Base-by-base conservation (phyloP, 129 eudicot species). In the Erigeron canadensis region DNA sequence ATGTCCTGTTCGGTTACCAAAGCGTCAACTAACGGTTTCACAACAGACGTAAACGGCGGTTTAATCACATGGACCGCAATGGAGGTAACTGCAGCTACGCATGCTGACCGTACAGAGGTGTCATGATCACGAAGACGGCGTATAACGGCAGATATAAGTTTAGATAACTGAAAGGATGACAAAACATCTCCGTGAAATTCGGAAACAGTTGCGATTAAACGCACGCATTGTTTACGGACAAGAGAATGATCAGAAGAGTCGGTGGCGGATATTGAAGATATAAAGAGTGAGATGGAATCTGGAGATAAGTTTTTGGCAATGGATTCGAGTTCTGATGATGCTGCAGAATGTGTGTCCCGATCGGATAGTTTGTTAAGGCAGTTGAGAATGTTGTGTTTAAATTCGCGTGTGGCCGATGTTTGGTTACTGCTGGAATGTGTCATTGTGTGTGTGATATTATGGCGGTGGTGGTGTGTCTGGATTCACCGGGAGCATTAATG, bases 361-460 rank as follows among this genome's bases (percentile, higher is more conserved):
- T 94, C 98, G 50, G 98, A 84, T 37, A 94, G 90, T 66, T 86
- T 86, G 80, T 81, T 89, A 69, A 94, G 86, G 85, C 90, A 89
- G 18, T 87, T 89, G 72, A 87, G 90, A 5, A 87, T 85, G 16
- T 88, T 81, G 45, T 87, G 95, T 73, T 88, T 91, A 67, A 94
- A 86, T 50, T 89, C 96, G 34, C 91, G 91, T 23, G 89, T 47
- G 15, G 82, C n/a, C n/a, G n/a, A 74, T 1, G 88, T 59, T 8
- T 77, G 80, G 56, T 77, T 78, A 81, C 77, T 78, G 83, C 77
- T 81, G 5, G 78, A 48, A 19, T 75, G 82, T 59, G 81, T 69
- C 75, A 55, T 48, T 28, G 59, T 61, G 77, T 70, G 96, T 45
- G 50, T 63, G 23, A 45, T 51, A 59, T 38, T 15, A 81, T 47